These are phyloP conservation scores for Viola pubescens DNA, from an alignment of 441 rosid species.

Conservation along the genomic window DNA sequence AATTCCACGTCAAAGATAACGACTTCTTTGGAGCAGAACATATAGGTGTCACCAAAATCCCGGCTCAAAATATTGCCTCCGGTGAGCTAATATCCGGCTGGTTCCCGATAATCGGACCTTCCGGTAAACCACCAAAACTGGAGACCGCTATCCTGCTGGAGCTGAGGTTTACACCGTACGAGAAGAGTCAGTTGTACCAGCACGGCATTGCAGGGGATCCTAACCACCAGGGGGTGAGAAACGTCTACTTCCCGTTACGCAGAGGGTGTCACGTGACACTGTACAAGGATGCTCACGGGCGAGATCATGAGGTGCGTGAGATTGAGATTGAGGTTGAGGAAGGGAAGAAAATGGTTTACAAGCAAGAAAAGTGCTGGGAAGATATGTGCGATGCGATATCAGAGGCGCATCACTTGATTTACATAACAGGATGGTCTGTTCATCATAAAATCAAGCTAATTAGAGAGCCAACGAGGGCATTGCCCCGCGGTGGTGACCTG, in stretches of 20 bases:
- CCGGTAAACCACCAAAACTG: slow-evolving; percentile 51
- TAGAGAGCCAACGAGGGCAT: slow-evolving; percentile 57
- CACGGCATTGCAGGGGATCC: slow-evolving; percentile 69
- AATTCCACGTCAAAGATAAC: slow-evolving; percentile 75
- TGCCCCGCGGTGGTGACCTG: slow-evolving; percentile 75
- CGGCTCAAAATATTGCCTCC: slow-evolving; percentile 35
- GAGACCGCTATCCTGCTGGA: slow-evolving; percentile 45
- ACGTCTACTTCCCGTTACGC: slow-evolving; percentile 72
- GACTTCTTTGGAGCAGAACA: slow-evolving; percentile 69
- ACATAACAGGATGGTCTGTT: slow-evolving; percentile 87
- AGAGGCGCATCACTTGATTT: slow-evolving; percentile 87
- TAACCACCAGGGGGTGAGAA: slow-evolving; percentile 42
- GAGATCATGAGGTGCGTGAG: slow-evolving; percentile 27
- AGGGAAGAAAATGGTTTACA: slow-evolving; percentile 29
- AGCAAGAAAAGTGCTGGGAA: slow-evolving; percentile 69
- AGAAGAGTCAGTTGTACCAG: slow-evolving; percentile 41
- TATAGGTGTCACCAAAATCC: slow-evolving; percentile 51
- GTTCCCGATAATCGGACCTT: slow-evolving; percentile 41
- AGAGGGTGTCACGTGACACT: slow-evolving; percentile 55
- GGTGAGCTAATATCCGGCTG: slow-evolving; percentile 40
- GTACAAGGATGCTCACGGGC: slow-evolving; percentile 82
- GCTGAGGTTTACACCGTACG: slow-evolving; percentile 55
- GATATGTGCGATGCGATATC: slow-evolving; percentile 70
- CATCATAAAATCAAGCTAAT: slow-evolving; percentile 61
- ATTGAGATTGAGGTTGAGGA: slow-evolving; percentile 45